phyloP scores from a whole-genome alignment of 2,329 filamentous ascomycete species.

The Camptophora hylomeconis region DNA sequence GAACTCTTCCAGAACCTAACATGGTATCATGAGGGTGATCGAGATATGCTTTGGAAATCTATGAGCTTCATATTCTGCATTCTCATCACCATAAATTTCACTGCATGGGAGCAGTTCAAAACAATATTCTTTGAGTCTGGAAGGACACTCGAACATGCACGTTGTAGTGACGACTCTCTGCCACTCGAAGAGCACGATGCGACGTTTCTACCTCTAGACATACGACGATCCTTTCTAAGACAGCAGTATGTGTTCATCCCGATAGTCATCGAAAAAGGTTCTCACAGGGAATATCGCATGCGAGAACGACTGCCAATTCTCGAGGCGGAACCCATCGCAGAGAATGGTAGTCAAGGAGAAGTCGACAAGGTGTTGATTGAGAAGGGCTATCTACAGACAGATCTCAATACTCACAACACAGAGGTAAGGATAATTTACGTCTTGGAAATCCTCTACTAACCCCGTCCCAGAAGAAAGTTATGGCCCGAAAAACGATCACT shows the following conservation, averaged over 20 bases:
- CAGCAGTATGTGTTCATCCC: slow-evolving; percentile 1
- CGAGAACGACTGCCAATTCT: too few relatives aligned
- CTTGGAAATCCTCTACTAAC: too few relatives aligned
- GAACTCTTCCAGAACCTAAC: slow-evolving; percentile 1
- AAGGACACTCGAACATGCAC: neutral
- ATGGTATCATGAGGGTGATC: slow-evolving; percentile 2
- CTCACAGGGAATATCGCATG: slow-evolving; percentile 1
- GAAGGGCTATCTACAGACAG: too few relatives aligned
- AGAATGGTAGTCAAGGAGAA: too few relatives aligned
- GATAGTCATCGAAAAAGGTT: slow-evolving; percentile 1
- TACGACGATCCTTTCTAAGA: neutral
- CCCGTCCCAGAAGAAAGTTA: too few relatives aligned
- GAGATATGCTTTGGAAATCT: neutral
- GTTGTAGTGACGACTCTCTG: slow-evolving; percentile 1
- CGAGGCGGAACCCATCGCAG: too few relatives aligned
- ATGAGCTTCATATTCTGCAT: slow-evolving; percentile 3
- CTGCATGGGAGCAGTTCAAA: slow-evolving; percentile 1
- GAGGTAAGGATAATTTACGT: too few relatives aligned
- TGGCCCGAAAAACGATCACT: too few relatives aligned
- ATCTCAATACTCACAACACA: too few relatives aligned
- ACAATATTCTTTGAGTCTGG: neutral
- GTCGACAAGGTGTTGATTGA: too few relatives aligned
- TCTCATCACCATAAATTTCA: slow-evolving; percentile 1
- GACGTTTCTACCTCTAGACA: slow-evolving; percentile 2
- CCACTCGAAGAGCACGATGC: slow-evolving; percentile 1